Evolutionary conservation across 371 early-diverging fungal species (phyloP), one percentile per base, ranked within the genome.

Genomic region (Dinochytrium kinnereticum): DNA sequence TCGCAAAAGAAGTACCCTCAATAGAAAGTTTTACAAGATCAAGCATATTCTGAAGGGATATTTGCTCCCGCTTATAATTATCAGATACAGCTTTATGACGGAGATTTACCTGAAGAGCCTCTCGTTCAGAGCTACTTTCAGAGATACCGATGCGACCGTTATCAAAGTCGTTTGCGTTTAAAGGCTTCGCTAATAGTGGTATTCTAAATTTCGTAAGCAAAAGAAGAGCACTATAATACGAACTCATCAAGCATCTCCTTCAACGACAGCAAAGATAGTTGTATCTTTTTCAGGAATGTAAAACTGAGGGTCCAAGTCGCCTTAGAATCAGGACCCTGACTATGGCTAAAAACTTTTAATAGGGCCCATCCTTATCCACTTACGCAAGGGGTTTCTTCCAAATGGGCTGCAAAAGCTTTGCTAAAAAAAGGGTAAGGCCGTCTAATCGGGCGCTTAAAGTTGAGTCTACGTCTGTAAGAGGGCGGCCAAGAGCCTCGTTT

Each of bases 1-100:
- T 79, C 10, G 94, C 77, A 75, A 95, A 94, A 0, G 90, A 84
- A 2, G 93, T 90, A 5, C 91, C 90, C 72, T 96, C 94, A 37
- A 91, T 85, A 34, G 86, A 79, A 50, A 90, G 89, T 1, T 85
- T 81, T 33, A 95, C 72, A 44, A 95, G 79, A 1, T 86, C 76
- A 75, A 90, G 87, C 44, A 93, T 76, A 1, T 89, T 88, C 49
- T 86, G 85, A 44, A 93, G 78, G 0, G 95, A 94, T 74, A 87
- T 85, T 38, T 91, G 88, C 79, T 95, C 95, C 28, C 61, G 31
- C 61, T 61, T 10, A 33, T 17, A 7, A 34, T 61, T 33, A 24
- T 10, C 36, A 33, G 7, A 33, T 33, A 7, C 30, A 61, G 5
- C 36, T 7, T 13, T 33, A 53, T 5, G 24, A 26, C 24, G 17